Base-by-base conservation (phyloP, 139 green algal genomes). In the Tetraselmis chui region DNA sequence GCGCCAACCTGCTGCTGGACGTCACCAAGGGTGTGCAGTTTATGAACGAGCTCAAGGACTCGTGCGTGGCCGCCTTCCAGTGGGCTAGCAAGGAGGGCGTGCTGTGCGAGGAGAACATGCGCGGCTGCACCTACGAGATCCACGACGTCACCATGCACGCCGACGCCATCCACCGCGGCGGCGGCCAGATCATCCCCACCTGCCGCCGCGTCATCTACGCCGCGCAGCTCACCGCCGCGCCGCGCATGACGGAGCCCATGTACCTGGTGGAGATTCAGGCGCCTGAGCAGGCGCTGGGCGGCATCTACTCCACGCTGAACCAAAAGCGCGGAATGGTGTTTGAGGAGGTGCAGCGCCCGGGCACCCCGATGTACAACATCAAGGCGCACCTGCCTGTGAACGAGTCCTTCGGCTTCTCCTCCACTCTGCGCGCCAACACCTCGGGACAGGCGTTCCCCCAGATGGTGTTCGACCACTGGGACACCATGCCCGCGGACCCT, bases 191-290 rank as follows among this genome's bases (percentile, higher is more conserved):
- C 88, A 99, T 99, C 89, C 97, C 97, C 86, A 99, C 97, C 82
- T 91, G 87, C 84, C 93, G 94, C 82, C 93, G 97, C 83, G 94
- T 93, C 78, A 93, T 99, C 86, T 99, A 99, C 84, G 97, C 97
- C 27, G 86, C 93, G 1, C 78, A 95, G 93, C 91, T 99, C 30
- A 97, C 93, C 2, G 95, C 97, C 18, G 75, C 91, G 88, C 97
- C 97, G 29, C 91, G 95, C 76, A 89, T 99, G 76, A 86, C 93
- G 79, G 97, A 99, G 94, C 97, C 97, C 58, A 90, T 99, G 58
- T 99, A 99, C 94, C 91, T 99, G 81, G 96, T 99, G 77, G 97
- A 99, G 93, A 99, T 99, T 85, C 95, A 99, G 93, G 95, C 94
- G 76, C 97, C 97, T 28, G 97, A 99, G 90, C 80, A 92, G 59